These are phyloP conservation scores for Sequoiadendron giganteum DNA, from an alignment of 75 land plant genomes.

Conservation along the genomic window DNA sequence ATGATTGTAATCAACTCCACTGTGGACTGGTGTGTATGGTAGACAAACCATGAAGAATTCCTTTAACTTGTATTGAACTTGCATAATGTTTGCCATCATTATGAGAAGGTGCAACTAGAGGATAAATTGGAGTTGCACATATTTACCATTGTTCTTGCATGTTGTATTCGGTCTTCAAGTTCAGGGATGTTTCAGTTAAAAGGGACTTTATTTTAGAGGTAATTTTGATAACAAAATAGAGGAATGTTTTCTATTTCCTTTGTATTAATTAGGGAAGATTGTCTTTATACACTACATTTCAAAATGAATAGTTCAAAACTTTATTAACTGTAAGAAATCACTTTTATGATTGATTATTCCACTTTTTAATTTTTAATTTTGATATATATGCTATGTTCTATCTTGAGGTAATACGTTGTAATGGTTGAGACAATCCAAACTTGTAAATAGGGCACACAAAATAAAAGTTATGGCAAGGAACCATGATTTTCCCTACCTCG, in stretches of 20 bases:
- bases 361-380: not conserved
- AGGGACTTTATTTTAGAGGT: slow-evolving; percentile 36
- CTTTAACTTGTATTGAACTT: slow-evolving; percentile 14
- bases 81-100: slow-evolving; percentile 67
- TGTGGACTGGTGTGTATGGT: not conserved
- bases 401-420: not conserved
- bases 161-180: slow-evolving; percentile 43
- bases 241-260: not conserved
- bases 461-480: not conserved
- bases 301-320: not conserved
- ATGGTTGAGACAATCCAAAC: too few relatives aligned
- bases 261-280: not conserved
- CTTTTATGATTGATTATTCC: not conserved
- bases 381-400: not conserved
- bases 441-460: too few relatives aligned
- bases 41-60: not conserved
- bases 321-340: not conserved
- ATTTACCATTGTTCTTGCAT: slow-evolving; percentile 49
- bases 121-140: slow-evolving; percentile 73
- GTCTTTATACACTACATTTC: not conserved
- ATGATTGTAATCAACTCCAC: not conserved
- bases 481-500: not conserved
- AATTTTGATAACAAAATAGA: not conserved
- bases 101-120: slow-evolving; percentile 34
- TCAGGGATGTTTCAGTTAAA: slow-evolving; percentile 25